Percentiles rank a stretch among this genome's conserved stretches.
phyloP scores from a whole-genome alignment of 1,284 basidiomycete genomes.

The Cryptococcus maquisensis region DNA sequence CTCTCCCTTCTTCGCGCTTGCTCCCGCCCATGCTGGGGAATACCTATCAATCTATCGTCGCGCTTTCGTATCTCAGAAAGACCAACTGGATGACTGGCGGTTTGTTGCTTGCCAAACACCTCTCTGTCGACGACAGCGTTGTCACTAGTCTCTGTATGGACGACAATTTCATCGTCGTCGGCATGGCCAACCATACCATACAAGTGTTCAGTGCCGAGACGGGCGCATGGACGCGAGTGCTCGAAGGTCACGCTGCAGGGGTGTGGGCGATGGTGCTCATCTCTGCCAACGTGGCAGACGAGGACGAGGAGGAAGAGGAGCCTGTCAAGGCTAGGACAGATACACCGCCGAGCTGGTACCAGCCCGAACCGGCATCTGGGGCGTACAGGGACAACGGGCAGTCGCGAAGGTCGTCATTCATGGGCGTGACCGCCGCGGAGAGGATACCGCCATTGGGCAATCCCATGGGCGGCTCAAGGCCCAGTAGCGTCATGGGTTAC shows the following conservation, averaged over 20 bases:
- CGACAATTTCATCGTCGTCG: conserved; percentile 79
- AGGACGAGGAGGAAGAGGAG: not conserved
- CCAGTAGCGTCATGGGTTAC: not conserved
- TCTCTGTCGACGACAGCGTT: conserved; percentile 66
- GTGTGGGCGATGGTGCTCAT: conserved; percentile 88
- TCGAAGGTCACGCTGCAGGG: conserved; percentile 65
- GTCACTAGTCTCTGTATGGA: conserved; percentile 87
- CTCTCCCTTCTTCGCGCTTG: not conserved
- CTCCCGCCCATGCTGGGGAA: not conserved
- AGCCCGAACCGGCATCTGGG: conserved; percentile 1
- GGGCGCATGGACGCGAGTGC: conserved; percentile 70
- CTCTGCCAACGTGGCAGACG: conserved; percentile 5
- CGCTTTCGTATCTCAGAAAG: conserved; percentile 73
- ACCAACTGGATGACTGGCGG: conserved; percentile 84
- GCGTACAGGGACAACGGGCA: conserved; percentile 24
- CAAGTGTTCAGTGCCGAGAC: conserved; percentile 80
- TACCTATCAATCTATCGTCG: conserved; percentile 53
- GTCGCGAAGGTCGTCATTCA: conserved; percentile 22
- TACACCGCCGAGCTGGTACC: too few relatives aligned
- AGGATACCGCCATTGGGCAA: conserved; percentile 7
- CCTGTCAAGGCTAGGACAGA: conserved; percentile 1
- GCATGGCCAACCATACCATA: conserved; percentile 81
- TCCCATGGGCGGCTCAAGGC: not conserved
- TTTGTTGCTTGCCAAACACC: conserved; percentile 65
- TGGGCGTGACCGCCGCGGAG: conserved; percentile 9